These are phyloP conservation scores for Agaricus subrufescens DNA, from an alignment of 768 basidiomycete species.

Conservation along the genomic window DNA sequence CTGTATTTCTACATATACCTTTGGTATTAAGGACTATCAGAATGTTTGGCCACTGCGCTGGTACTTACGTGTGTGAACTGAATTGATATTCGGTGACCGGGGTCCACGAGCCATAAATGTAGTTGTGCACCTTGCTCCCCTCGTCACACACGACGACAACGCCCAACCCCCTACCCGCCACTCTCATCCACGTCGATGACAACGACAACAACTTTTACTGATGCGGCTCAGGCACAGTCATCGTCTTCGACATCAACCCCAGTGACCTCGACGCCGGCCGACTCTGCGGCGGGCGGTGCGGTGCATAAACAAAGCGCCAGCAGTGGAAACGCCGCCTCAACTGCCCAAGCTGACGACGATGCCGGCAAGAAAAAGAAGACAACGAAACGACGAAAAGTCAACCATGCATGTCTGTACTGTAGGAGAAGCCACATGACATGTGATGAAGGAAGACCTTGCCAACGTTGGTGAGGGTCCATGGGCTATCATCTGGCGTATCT, in stretches of 20 bases:
- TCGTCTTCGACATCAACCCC: slow-evolving; percentile 12
- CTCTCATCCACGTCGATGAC: not conserved
- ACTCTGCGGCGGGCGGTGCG: not conserved
- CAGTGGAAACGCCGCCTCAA: not conserved
- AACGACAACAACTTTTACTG: not conserved
- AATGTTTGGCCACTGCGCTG: not conserved
- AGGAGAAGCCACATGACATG: slow-evolving; percentile 91
- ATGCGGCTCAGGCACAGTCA: slow-evolving; percentile 3
- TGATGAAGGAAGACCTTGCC: slow-evolving; percentile 86
- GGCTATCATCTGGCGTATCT: slow-evolving; percentile 2
- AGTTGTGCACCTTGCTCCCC: slow-evolving; percentile 1
- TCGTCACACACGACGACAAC: slow-evolving; percentile 8
- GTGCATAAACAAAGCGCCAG: not conserved
- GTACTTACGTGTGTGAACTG: not conserved
- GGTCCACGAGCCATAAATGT: slow-evolving; percentile 1
- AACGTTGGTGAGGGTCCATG: slow-evolving; percentile 70
- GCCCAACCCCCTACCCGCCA: no score
- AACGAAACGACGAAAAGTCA: slow-evolving; percentile 77
- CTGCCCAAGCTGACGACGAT: slow-evolving; percentile 24
- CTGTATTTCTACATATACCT: slow-evolving; percentile 8
- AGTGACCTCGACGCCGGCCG: not conserved
- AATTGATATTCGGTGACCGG: slow-evolving; percentile 1
- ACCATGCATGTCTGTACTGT: slow-evolving; percentile 93
- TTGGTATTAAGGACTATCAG: not conserved
- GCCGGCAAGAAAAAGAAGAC: slow-evolving; percentile 44